These are phyloP conservation scores for Coelastrella sp. DNA, from an alignment of 139 green algal species.

Conservation along the genomic window DNA sequence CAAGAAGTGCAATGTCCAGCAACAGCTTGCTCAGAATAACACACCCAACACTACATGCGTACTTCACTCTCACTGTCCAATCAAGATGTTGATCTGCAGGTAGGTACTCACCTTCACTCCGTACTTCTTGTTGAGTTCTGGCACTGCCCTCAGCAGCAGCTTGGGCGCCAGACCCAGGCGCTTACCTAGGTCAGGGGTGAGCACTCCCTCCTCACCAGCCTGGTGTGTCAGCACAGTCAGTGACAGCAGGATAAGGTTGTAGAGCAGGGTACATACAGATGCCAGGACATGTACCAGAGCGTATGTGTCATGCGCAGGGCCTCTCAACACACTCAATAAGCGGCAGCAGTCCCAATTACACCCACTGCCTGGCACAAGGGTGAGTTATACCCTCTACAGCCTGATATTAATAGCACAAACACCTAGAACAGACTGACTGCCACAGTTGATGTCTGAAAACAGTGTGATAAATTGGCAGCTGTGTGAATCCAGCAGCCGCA, in stretches of 20 bases:
- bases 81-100: not conserved
- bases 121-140: conserved; percentile 41
- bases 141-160: conserved; percentile 36
- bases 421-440: not conserved
- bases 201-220: conserved; percentile 31
- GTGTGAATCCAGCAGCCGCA: not conserved
- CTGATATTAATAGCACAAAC: not conserved
- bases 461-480: not conserved
- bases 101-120: conserved; percentile 3
- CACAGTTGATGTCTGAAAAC: not conserved
- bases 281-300: not conserved
- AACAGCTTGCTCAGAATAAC: not conserved
- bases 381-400: not conserved
- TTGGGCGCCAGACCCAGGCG: not conserved
- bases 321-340: not conserved
- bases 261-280: not conserved
- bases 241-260: not conserved
- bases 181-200: not conserved
- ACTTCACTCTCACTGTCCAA: not conserved
- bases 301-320: not conserved
- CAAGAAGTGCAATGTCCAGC: not conserved
- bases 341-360: not conserved
- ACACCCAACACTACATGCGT: not conserved
- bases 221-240: not conserved
- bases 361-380: not conserved